Evolutionary conservation across 495 filamentous ascomycete genomes (phyloP).

Genomic region (Mytilinidion resinicola): DNA sequence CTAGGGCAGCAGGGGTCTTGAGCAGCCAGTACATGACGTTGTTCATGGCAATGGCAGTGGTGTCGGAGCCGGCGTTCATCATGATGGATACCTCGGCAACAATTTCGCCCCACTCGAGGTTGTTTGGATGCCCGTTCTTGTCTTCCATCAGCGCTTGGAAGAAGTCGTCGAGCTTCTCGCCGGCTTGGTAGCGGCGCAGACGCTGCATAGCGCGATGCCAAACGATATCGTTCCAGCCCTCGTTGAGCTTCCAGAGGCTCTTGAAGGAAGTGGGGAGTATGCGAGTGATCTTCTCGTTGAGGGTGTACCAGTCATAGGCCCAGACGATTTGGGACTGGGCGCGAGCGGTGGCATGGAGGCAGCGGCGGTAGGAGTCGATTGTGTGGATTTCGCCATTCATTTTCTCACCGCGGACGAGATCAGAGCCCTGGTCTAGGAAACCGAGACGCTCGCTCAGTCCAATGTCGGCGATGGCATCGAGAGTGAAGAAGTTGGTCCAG

Average conservation of each 20-base stretch:
- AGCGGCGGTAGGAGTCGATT: slow-evolving; percentile 38
- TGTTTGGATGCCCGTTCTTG: slow-evolving; percentile 37
- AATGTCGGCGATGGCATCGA: slow-evolving; percentile 45
- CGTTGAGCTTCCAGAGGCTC: not conserved
- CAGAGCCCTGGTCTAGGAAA: slow-evolving; percentile 46
- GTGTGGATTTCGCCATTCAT: slow-evolving; percentile 40
- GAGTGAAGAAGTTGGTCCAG: slow-evolving; percentile 23
- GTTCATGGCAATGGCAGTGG: slow-evolving; percentile 30
- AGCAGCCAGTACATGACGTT: slow-evolving; percentile 27
- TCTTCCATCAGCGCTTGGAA: slow-evolving; percentile 52
- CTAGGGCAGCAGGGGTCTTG: slow-evolving; percentile 17
- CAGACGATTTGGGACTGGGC: slow-evolving; percentile 42
- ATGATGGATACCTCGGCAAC: slow-evolving; percentile 32
- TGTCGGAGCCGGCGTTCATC: slow-evolving; percentile 31
- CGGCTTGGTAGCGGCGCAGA: slow-evolving; percentile 37
- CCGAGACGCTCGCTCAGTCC: slow-evolving; percentile 47
- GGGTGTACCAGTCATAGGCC: slow-evolving; percentile 44
- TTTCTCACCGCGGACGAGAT: slow-evolving; percentile 37
- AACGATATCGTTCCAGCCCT: slow-evolving; percentile 8
- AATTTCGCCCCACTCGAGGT: slow-evolving; percentile 32
- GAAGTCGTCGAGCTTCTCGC: slow-evolving; percentile 53
- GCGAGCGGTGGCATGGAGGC: slow-evolving; percentile 44
- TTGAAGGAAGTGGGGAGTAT: slow-evolving; percentile 22
- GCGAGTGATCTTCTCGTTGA: slow-evolving; percentile 23
- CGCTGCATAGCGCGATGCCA: not conserved